Evolutionary conservation across 2,329 filamentous ascomycete genomes (phyloP).

Genomic region (Colletotrichum godetiae): DNA sequence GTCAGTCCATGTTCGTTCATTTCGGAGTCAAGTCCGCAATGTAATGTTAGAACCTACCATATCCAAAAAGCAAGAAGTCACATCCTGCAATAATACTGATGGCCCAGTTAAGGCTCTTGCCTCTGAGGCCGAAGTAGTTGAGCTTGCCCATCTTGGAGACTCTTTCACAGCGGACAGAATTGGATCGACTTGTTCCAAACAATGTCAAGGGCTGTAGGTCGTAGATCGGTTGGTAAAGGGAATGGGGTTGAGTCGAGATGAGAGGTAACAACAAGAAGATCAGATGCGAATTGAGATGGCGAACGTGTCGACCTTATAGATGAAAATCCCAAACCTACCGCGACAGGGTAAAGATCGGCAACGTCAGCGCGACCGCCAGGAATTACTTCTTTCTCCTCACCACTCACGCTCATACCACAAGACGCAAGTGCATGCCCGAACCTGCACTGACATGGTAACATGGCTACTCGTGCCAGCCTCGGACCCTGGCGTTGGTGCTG

Average conservation of each 20-base stretch:
- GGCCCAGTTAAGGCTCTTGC: constrained; percentile 73
- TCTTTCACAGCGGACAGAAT: constrained; percentile 25
- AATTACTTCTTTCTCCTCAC: constrained; percentile 4
- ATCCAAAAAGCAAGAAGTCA: constrained; percentile 74
- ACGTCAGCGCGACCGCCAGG: constrained; percentile 18
- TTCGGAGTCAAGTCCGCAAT: neutral
- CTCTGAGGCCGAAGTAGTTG: constrained; percentile 72
- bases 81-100: constrained; percentile 78
- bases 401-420: constrained; percentile 16
- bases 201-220: constrained; percentile 17
- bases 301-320: constrained; percentile 33
- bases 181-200: constrained; percentile 11
- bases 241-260: neutral
- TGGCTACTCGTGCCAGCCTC: constrained; percentile 29
- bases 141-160: constrained; percentile 39
- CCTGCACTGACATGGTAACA: neutral
- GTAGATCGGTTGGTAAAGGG: neutral
- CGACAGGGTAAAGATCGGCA: constrained; percentile 31
- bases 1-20: neutral
- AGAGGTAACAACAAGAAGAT: constrained; percentile 2
- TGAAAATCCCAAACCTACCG: constrained; percentile 13
- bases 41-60: constrained; percentile 52
- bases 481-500: constrained; percentile 22
- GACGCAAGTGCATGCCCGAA: constrained; percentile 2
- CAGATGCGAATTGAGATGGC: neutral